Base-by-base conservation (phyloP, 306 rosid species). In the Vigna hirtella region DNA sequence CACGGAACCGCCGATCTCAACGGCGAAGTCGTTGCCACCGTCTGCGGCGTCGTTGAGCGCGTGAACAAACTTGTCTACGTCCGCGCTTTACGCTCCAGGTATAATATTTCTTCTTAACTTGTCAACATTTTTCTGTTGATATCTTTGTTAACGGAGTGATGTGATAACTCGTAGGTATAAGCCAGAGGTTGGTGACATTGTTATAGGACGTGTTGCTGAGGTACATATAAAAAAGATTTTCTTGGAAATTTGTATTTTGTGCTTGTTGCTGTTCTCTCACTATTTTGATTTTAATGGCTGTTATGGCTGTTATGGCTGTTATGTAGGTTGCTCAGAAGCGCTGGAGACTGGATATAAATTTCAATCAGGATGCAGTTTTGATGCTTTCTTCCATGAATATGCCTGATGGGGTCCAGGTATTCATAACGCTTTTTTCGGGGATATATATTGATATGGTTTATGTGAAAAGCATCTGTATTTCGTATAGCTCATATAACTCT, bases 381-480 rank as follows among this genome's bases (percentile, higher is more conserved):
- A 93, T 93, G 98, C 98, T 95, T 84, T 95, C 98, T 63, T 91
- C 98, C 1, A 93, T 95, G 98, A 92, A 87, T 83, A 82, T 95
- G 79, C 97, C 98, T 10, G 98, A 92, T 68, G 98, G 98, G 34
- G 90, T 95, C 65, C 98, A 95, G 98, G 98, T 95, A 89, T 69
- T 49, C 24, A 30, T 66, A 12, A 56, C 61, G 16, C 15, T 6
- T 9, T 34, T 6, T 67, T 51, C 7, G 18, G 63, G 43, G 14
- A 34, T 34, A 7, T 62, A 34, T 28, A 2, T 57, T 63, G 61
- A 18, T 3, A 65, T 64, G 62, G 30, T 55, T 22, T 70, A 43
- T 68, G 2, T 5, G 18, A 61, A 67, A 8, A 17, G 34, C 40
- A 15, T 52, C 15, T 62, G 45, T 15, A 52, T 18, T 20, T 4